phyloP scores from a whole-genome alignment of 225 moss, liverwort and hornwort species.

The Ulota crispa region DNA sequence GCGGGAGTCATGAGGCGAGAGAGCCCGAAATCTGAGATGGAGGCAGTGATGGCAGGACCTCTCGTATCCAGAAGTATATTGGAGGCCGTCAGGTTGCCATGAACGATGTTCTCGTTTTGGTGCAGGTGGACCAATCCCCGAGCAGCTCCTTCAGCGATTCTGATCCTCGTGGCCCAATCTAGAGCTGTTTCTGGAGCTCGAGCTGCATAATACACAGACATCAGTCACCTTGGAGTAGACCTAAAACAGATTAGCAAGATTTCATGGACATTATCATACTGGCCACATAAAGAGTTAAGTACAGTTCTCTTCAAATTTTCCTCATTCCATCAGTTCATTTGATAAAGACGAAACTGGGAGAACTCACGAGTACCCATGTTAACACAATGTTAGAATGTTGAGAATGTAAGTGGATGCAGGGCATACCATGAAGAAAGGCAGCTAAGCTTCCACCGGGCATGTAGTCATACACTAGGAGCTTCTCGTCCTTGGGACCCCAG shows the following conservation, averaged over 20 bases:
- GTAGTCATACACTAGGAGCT: conserved; percentile 90
- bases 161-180: conserved; percentile 73
- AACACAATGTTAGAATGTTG: rapidly evolving
- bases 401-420: not conserved
- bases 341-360: no score
- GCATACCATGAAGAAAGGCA: conserved; percentile 76
- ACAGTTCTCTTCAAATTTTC: not conserved
- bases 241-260: not conserved
- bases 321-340: rapidly evolving
- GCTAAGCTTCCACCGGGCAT: conserved; percentile 92
- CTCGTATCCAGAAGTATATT: conserved; percentile 78
- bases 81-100: conserved; percentile 83
- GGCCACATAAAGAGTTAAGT: no score
- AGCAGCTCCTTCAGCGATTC: conserved; percentile 76
- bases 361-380: not conserved
- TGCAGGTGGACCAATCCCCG: conserved; percentile 71
- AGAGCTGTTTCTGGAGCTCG: conserved; percentile 56
- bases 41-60: conserved; percentile 55
- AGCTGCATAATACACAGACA: conserved; percentile 15
- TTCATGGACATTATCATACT: no score
- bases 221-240: no score
- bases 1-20: conserved; percentile 94
- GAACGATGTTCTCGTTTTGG: conserved; percentile 64
- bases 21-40: conserved; percentile 84
- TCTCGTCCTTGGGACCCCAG: conserved; percentile 96